Evolutionary conservation across 1,284 basidiomycete genomes (phyloP).

Genomic region (Takashimella tepidaria): DNA sequence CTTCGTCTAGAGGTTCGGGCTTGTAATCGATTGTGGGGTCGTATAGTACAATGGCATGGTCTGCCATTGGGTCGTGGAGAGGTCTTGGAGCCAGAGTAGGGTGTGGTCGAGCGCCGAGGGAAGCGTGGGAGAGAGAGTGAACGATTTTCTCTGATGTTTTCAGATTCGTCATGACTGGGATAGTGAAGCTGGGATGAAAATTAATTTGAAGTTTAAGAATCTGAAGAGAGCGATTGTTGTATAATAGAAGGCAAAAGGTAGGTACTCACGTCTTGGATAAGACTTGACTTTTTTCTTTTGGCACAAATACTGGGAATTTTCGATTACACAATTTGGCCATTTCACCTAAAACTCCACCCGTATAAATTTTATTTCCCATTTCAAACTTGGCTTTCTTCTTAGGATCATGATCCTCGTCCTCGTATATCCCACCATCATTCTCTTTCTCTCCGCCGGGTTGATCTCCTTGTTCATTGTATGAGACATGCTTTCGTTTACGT

Average conservation of each 20-base stretch:
- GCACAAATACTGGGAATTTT: conserved; percentile 76
- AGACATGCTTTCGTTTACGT: conserved; percentile 75
- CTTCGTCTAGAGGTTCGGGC: conserved; percentile 72
- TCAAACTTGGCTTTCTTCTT: conserved; percentile 54
- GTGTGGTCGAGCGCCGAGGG: conserved; percentile 80
- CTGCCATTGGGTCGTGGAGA: conserved; percentile 92
- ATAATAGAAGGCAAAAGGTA: background rate
- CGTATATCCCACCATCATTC: conserved; percentile 51
- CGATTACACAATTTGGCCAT: conserved; percentile 55
- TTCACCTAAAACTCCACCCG: conserved; percentile 47
- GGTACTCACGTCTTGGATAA: conserved; percentile 49
- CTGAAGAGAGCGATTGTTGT: background rate
- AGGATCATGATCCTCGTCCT: conserved; percentile 45
- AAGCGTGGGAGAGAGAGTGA: conserved; percentile 62
- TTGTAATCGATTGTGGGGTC: conserved; percentile 92
- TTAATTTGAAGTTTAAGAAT: conserved; percentile 1
- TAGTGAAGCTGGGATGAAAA: conserved; percentile 64
- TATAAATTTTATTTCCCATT: conserved; percentile 50
- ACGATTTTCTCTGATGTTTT: conserved; percentile 64
- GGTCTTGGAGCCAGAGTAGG: conserved; percentile 82
- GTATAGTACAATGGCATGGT: conserved; percentile 95
- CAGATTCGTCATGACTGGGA: conserved; percentile 80
- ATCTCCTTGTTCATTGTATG: conserved; percentile 62
- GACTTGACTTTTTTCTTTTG: conserved; percentile 68
- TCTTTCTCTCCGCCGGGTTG: conserved; percentile 53